Base-by-base conservation (phyloP, 1,284 basidiomycete genomes). In the Xerocomus amazonicus region DNA sequence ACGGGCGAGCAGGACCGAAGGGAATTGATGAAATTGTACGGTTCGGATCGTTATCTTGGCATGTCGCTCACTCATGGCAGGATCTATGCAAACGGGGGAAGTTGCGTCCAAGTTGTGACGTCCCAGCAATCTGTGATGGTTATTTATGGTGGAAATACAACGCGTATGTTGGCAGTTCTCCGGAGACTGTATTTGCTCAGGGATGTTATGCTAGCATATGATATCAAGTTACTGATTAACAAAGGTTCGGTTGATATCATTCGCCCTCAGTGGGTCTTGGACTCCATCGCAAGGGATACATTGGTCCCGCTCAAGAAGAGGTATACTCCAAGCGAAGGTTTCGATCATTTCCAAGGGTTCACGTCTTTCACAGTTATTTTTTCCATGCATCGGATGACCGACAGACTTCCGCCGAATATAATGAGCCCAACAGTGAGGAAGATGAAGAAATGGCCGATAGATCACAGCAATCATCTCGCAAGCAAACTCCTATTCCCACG, bases 1-100 rank as follows among this genome's bases (percentile, higher is more conserved):
- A 84, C 79, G 0, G 82, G 81, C 3, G 79, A 81, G n/a, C 70
- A 82, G 46, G 85, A 90, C 57, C 87, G 81, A 61, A 76, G 73
- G 52, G 76, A 80, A 17, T 60, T 90, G 5, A 76, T 83, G 59
- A 83, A 76, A 66, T 59, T 82, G 88, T 89, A 51, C 45, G 80
- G 62, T 32, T 35, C 13, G 23, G 5, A 10, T 19, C 7, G 1
- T 9, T 6, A 9, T n/a, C 6, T 16, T 51, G 17, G 40, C 34
- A 37, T 17, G 49, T 35, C 19, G 32, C 40, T 62, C 19, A 60
- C 37, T 51, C 47, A 34, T 43, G 37, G 4, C 50, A 90, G 88
- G 52, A 87, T 96, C 41, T 78, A 84, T 55, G 76, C 80, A 6
- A 76, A 95, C 58, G 92, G 93, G 1, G 93, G 92, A 2, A 75